Evolutionary conservation across 495 filamentous ascomycete genomes (phyloP), one percentile per base, ranked within the genome.

Genomic region (Neurospora discreta): DNA sequence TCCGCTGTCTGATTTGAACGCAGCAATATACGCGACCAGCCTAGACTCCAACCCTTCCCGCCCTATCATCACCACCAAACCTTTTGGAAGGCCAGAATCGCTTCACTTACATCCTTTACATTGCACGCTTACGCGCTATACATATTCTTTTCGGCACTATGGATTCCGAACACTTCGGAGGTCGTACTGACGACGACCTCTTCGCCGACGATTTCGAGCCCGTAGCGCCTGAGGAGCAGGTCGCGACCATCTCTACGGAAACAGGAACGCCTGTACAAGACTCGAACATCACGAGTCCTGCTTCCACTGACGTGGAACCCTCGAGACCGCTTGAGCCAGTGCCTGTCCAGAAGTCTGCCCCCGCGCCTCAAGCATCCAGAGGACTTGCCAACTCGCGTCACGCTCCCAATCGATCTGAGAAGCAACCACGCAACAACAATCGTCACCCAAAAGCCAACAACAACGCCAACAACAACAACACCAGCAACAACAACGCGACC

Each of bases 131-230:
- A 58, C 3, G 44, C 20, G 0, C 26, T 13, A 30, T 1, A 3
- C 20, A 15, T 26, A 58, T 26, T 15, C 44, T 26, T 26, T 4
- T 13, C 23, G 20, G 46, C 6, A 23, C n/a, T 33, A 76, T 76
- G 75, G 75, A 75, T 1, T 68, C 82, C 33, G 84, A 86, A 68
- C 84, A 86, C 72, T 86, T 85, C 42, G 82, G 81, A 71, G 84
- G 84, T 39, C 77, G 84, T 16, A 86, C 84, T 43, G 84, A 86
- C 73, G 84, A 86, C 70, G 84, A 85, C 71, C 79, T 86, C 72
- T 86, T 86, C 68, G 79, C 82, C 8, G 84, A 86, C 69, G 84
- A 86, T 67, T 85, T 85, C 68, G 84, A 86, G 74, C 82, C 81
- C 18, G 77, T 84, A 30, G 73, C 73, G 0, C 39, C 67, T 42